These are phyloP conservation scores for Eucalyptus polybractea DNA, from an alignment of 345 rosid species.

Conservation along the genomic window DNA sequence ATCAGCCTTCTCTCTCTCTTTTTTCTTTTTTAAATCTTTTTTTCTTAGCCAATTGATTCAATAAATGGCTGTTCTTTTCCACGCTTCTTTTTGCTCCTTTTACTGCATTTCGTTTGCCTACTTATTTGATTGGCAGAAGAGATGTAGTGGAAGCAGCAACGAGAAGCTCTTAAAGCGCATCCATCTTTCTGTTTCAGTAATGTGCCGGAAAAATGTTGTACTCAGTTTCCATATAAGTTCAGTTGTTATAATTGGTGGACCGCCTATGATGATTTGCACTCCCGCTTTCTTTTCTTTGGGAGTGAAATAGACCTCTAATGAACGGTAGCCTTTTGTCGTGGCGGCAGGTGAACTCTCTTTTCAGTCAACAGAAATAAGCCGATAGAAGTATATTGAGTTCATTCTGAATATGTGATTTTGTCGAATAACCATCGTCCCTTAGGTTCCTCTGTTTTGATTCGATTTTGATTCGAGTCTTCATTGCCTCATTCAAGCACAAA, in stretches of 20 bases:
- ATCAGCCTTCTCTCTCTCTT: background rate
- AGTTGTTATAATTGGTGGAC: background rate
- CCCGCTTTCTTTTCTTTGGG: background rate
- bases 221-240: background rate
- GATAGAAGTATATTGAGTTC: background rate
- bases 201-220: background rate
- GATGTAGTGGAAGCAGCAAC: slow-evolving; percentile 97
- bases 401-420: background rate
- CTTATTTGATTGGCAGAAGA: slow-evolving; percentile 21
- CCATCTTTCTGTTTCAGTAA: background rate
- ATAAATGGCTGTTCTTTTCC: slow-evolving; percentile 14
- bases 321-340: background rate
- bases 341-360: background rate
- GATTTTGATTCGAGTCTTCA: background rate
- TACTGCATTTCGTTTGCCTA: slow-evolving; percentile 59
- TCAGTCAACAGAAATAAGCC: background rate
- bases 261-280: background rate
- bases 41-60: background rate
- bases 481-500: background rate
- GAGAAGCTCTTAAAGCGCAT: slow-evolving; percentile 65
- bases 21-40: background rate
- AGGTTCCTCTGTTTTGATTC: background rate
- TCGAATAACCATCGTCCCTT: background rate
- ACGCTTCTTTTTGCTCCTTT: slow-evolving; percentile 95
- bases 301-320: background rate